phyloP scores from a whole-genome alignment of 164 flowering plant genomes.

The Tetrastigma voinierianum region DNA sequence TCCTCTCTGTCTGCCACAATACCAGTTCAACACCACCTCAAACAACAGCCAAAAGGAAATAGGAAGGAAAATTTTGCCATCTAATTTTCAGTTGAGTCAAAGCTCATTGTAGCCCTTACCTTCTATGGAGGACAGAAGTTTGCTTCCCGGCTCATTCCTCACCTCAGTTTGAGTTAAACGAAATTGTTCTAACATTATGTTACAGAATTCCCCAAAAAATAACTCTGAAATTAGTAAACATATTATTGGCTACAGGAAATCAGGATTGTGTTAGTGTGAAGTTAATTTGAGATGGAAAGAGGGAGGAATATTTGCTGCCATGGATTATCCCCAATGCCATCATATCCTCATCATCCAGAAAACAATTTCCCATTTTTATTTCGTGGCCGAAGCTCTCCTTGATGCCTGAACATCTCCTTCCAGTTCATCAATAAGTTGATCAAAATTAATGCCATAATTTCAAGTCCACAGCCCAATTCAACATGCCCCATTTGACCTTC shows the following conservation, averaged over 20 bases:
- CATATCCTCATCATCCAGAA: conserved; percentile 91
- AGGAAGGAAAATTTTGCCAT: not conserved
- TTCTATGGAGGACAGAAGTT: conserved; percentile 34
- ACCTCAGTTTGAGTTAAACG: conserved; percentile 81
- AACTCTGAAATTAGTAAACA: not conserved
- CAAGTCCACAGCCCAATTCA: conserved; percentile 89
- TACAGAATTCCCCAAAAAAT: conserved; percentile 77
- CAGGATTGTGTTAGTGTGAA: not conserved
- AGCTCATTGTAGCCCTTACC: conserved; percentile 35
- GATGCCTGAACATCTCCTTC: conserved; percentile 82
- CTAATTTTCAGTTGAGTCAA: conserved; percentile 26
- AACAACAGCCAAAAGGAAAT: not conserved
- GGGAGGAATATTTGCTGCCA: conserved; percentile 68
- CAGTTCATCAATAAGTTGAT: conserved; percentile 66
- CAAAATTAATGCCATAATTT: conserved; percentile 67
- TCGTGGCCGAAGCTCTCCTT: conserved; percentile 62
- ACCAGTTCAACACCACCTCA: not conserved
- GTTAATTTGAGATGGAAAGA: not conserved
- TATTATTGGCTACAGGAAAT: too few relatives aligned
- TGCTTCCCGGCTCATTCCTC: conserved; percentile 61
- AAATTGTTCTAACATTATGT: conserved; percentile 73
- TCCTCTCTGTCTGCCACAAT: not conserved
- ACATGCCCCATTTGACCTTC: conserved; percentile 96
- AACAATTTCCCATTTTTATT: conserved; percentile 80
- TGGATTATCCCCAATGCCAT: conserved; percentile 96